phyloP scores from a whole-genome alignment of 768 basidiomycete species.

The Psilocybe tampanensis region DNA sequence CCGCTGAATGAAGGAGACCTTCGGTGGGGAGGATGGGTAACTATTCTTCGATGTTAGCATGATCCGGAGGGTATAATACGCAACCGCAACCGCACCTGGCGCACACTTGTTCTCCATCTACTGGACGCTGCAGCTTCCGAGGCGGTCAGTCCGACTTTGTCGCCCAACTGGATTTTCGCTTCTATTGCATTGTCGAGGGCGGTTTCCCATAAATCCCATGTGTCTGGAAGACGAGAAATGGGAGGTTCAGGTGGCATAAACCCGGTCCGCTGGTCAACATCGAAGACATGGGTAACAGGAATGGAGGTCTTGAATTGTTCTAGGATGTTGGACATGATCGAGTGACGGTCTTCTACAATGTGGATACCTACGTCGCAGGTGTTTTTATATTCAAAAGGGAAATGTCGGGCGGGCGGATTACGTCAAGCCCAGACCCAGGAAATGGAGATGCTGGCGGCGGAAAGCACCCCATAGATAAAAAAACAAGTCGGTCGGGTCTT shows the following conservation, averaged over 20 bases:
- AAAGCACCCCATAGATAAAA: constrained; percentile 2
- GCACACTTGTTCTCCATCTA: constrained; percentile 55
- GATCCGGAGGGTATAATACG: constrained; percentile 3
- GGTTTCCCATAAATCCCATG: constrained; percentile 78
- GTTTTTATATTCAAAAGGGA: background rate
- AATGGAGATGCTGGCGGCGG: background rate
- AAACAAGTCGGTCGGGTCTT: constrained; percentile 25
- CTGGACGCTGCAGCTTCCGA: constrained; percentile 46
- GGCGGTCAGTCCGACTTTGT: constrained; percentile 45
- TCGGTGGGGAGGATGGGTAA: constrained; percentile 53
- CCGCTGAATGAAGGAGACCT: constrained; percentile 50
- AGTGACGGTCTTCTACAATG: background rate
- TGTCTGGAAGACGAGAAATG: constrained; percentile 54
- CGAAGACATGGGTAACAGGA: constrained; percentile 68
- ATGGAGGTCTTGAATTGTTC: constrained; percentile 13
- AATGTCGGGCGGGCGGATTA: background rate
- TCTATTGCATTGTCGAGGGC: constrained; percentile 52
- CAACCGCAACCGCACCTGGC: constrained; percentile 39
- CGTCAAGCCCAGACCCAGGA: background rate
- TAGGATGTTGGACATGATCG: constrained; percentile 1
- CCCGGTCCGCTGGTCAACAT: constrained; percentile 88
- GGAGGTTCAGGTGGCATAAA: constrained; percentile 89
- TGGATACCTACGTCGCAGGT: background rate
- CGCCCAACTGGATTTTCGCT: constrained; percentile 58
- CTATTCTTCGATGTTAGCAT: constrained; percentile 32